These are phyloP conservation scores for Podaxis rugospora DNA, from an alignment of 768 basidiomycete species.

Conservation along the genomic window DNA sequence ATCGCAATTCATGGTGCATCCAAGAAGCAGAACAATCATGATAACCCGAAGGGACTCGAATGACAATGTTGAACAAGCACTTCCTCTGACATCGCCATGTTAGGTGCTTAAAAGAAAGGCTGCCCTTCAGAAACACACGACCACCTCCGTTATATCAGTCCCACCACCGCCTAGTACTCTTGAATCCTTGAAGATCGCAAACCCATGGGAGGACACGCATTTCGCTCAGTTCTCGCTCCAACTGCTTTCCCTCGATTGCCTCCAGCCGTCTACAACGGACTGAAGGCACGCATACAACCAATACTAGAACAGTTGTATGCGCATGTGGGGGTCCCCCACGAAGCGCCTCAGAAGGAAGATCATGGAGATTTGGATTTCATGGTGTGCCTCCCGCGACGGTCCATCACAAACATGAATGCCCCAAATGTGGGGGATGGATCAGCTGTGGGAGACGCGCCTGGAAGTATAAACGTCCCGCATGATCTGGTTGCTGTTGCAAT, in stretches of 20 bases:
- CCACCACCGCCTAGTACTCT: neutral
- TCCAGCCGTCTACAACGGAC: constrained; percentile 42
- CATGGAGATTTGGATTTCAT: constrained; percentile 71
- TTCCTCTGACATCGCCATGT: neutral
- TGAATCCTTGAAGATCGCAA: neutral
- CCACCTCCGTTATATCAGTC: neutral
- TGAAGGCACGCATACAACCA: constrained; percentile 43
- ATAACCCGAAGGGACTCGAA: neutral
- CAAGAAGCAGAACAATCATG: neutral
- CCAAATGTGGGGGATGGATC: neutral
- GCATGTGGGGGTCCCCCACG: constrained; percentile 49
- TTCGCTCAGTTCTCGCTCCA: constrained; percentile 38
- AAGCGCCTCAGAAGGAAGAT: constrained; percentile 62
- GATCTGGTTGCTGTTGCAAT: constrained; percentile 34
- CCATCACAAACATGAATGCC: neutral
- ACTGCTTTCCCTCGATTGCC: constrained; percentile 59
- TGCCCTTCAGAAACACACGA: neutral
- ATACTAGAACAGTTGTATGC: constrained; percentile 43
- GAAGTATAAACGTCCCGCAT: constrained; percentile 25
- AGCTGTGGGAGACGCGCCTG: neutral
- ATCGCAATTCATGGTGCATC: neutral
- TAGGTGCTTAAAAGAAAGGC: neutral
- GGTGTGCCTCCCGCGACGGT: constrained; percentile 39
- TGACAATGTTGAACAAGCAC: neutral
- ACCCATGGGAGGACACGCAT: constrained; percentile 66